Evolutionary conservation across 2,329 filamentous ascomycete species (phyloP), one percentile per base, ranked within the genome.

Genomic region (Pseudodiploospora longispora): DNA sequence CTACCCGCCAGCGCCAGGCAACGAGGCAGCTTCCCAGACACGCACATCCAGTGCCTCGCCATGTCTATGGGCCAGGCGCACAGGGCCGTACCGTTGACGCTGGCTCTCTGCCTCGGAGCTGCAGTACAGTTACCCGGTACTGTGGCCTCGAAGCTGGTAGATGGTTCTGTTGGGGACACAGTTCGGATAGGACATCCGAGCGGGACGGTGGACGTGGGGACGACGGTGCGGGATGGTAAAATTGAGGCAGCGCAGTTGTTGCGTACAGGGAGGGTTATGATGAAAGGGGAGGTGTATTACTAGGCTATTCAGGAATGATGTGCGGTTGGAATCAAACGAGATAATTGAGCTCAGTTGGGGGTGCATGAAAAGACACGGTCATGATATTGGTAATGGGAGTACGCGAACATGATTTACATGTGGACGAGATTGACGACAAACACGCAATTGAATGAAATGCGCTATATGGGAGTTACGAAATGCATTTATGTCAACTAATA

Each of bases 21-120:
- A 19, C 19, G 19, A 19, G 19, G 19, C 19, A 38, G 42, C 27
- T 49, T 54, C 9, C 43, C 50, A 7, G 53, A 55, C 30, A 53
- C 65, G 2, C 65, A 71, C 51, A 60, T 76, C 30, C 61, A 63
- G 30, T 74, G 70, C 41, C 59, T 70, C 3, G 72, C 72, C 4
- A 60, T 79, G 42, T 77, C 73, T 1, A 75, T 77, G 43, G 73
- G 71, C 1, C 73, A 78, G 48, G 74, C 74, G 4, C 76, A 80
- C 58, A 71, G 69, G 49, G 75, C 76, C 6, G 66, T 76, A 3
- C 76, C 75, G 1, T 66, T 78, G 43, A 80, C 76, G 0, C 67
- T 78, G 10, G 74, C 73, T 0, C 59, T 80, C 41, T 76, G 58
- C 63, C 69, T 51, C 56, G 75, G 64, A 54, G 70, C 71, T 3